Evolutionary conservation across 805 yeast species (phyloP).

Genomic region (Saccharomycopsis guyanensis): DNA sequence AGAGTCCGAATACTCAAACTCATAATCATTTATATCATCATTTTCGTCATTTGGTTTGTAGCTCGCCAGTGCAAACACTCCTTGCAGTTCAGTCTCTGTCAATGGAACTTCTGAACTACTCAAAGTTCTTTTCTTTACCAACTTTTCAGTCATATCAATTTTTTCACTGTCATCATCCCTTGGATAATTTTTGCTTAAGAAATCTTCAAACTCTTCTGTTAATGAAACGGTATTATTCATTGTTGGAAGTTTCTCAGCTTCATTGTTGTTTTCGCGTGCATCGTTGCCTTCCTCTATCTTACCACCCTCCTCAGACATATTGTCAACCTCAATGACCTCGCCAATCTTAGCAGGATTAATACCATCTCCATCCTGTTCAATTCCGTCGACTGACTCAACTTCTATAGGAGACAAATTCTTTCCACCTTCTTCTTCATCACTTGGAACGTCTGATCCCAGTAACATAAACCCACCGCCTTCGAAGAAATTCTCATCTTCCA

Average conservation of each 20-base stretch:
- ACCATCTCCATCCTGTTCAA: too few relatives aligned
- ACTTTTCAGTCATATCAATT: too few relatives aligned
- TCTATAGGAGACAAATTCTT: not conserved
- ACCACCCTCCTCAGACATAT: conserved; percentile 5
- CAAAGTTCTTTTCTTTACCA: too few relatives aligned
- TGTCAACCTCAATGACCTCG: conserved; percentile 9
- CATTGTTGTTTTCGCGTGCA: not conserved
- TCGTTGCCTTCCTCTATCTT: not conserved
- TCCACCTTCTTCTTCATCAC: not conserved
- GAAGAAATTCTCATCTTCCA: not conserved
- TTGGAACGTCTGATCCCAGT: not conserved
- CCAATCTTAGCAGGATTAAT: not conserved
- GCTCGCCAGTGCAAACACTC: not conserved
- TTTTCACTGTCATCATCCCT: not conserved
- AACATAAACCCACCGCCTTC: conserved; percentile 1
- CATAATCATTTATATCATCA: too few relatives aligned
- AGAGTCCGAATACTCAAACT: conserved; percentile 33
- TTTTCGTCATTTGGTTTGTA: not conserved
- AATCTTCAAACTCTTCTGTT: not conserved
- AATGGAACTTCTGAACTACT: too few relatives aligned
- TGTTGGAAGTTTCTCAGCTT: conserved; percentile 6
- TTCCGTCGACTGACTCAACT: too few relatives aligned
- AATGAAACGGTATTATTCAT: conserved; percentile 10
- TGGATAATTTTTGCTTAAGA: not conserved
- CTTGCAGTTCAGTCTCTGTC: too few relatives aligned